Evolutionary conservation across 345 rosid genomes (phyloP).

Genomic region (Pistacia atlantica): DNA sequence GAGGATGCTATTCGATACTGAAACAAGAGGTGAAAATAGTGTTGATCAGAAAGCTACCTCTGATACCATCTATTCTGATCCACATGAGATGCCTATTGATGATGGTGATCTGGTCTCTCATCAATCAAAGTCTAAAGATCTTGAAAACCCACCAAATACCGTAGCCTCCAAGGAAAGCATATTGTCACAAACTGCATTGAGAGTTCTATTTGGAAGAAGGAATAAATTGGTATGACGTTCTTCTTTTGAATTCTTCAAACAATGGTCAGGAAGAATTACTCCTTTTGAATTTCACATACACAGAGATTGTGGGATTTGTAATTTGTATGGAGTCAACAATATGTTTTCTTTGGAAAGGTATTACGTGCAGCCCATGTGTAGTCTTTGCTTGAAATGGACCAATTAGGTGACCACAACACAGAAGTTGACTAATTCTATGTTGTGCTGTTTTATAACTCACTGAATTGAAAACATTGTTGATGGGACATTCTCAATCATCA

Average conservation of each 20-base stretch:
- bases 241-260: constrained; percentile 16
- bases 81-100: constrained; percentile 11
- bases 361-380: background rate
- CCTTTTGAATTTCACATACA: background rate
- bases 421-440: background rate
- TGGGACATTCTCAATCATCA: background rate
- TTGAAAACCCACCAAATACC: constrained; percentile 33
- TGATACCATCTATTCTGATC: constrained; percentile 12
- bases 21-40: constrained; percentile 33
- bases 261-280: background rate
- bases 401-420: background rate
- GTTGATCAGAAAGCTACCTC: constrained; percentile 24
- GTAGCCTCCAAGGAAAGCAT: constrained; percentile 45
- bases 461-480: background rate
- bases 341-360: constrained; percentile 3
- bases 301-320: background rate
- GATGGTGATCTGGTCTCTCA: constrained; percentile 23
- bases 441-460: background rate
- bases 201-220: constrained; percentile 52
- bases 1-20: constrained; percentile 14
- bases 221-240: constrained; percentile 57
- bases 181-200: constrained; percentile 53
- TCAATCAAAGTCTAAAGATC: constrained; percentile 35
- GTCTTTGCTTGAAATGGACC: background rate
- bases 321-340: background rate